Conservation (phyloP, 2,329 filamentous ascomycete genomes). For the Penicillium hesseltinei region DNA sequence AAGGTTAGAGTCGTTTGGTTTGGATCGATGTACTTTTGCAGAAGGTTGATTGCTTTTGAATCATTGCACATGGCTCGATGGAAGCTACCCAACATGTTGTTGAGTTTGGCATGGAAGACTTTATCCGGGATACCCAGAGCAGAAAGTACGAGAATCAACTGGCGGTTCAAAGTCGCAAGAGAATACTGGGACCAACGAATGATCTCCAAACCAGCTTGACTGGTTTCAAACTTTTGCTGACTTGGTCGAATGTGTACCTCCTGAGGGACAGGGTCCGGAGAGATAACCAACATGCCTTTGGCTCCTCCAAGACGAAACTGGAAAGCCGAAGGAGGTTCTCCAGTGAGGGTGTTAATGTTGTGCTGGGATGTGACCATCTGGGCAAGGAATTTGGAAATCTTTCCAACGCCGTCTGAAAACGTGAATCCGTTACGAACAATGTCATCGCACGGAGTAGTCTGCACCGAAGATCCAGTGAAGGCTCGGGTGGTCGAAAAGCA, state of each 20-base stretch:
- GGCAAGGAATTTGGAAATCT: conserved; percentile 78
- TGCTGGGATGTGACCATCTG: conserved; percentile 71
- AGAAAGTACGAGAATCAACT: conserved; percentile 83
- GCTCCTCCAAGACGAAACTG: conserved; percentile 91
- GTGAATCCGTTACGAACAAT: conserved; percentile 65
- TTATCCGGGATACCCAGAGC: conserved; percentile 67
- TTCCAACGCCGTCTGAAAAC: conserved; percentile 92
- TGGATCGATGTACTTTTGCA: conserved; percentile 76
- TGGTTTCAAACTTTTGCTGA: conserved; percentile 79
- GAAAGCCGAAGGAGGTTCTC: conserved; percentile 71
- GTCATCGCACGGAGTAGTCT: conserved; percentile 62
- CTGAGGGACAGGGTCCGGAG: conserved; percentile 63
- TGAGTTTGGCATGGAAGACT: conserved; percentile 67
- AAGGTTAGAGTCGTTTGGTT: conserved; percentile 76
- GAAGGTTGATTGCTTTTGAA: conserved; percentile 61
- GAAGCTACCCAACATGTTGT: conserved; percentile 65
- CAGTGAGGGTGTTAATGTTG: conserved; percentile 53
- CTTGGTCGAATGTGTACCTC: conserved; percentile 78
- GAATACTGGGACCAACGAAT: conserved; percentile 76
- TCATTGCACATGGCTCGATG: conserved; percentile 68
- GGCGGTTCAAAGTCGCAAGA: conserved; percentile 79
- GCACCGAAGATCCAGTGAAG: conserved; percentile 62
- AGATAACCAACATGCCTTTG: conserved; percentile 82
- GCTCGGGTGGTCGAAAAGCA: conserved; percentile 91
- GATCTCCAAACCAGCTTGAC: conserved; percentile 74